Conservation (phyloP, 768 basidiomycete genomes). For the Lenzites betulinus region DNA sequence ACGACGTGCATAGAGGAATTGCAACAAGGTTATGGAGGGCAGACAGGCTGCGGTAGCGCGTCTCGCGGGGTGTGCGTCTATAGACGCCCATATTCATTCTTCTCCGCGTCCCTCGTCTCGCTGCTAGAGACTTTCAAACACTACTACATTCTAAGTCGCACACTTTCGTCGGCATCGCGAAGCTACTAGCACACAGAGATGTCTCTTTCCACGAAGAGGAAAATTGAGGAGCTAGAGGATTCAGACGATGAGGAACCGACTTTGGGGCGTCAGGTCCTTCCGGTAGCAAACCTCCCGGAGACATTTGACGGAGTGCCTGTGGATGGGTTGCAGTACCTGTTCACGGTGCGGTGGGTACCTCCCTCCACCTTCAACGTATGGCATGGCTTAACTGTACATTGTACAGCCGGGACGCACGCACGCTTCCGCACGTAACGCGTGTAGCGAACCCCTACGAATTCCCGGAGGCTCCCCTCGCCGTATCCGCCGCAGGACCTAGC, state of each 20-base stretch:
- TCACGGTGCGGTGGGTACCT: slow-evolving; percentile 67
- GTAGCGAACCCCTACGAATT: slow-evolving; percentile 69
- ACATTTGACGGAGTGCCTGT: slow-evolving; percentile 64
- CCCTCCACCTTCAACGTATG: slow-evolving; percentile 9
- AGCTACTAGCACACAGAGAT: neutral
- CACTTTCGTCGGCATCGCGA: too few relatives aligned
- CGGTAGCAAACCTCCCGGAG: slow-evolving; percentile 77
- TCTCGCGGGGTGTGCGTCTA: neutral
- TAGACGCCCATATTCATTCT: neutral
- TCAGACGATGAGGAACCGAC: slow-evolving; percentile 64
- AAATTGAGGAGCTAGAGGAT: slow-evolving; percentile 49
- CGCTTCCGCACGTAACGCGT: slow-evolving; percentile 64
- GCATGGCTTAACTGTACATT: neutral
- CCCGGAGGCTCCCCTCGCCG: slow-evolving; percentile 29
- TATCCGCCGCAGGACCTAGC: slow-evolving; percentile 17
- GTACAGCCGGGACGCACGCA: slow-evolving; percentile 67
- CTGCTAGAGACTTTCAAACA: too few relatives aligned
- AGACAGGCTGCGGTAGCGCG: neutral
- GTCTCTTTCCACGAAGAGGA: slow-evolving; percentile 48
- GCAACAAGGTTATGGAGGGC: neutral
- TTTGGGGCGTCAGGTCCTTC: slow-evolving; percentile 71
- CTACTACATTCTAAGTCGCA: too few relatives aligned
- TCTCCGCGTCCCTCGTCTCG: neutral
- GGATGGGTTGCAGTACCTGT: slow-evolving; percentile 81
- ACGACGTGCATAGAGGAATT: too few relatives aligned